These are phyloP conservation scores for Silene coronaria DNA, from an alignment of 179 eudicot genomes.

Conservation along the genomic window DNA sequence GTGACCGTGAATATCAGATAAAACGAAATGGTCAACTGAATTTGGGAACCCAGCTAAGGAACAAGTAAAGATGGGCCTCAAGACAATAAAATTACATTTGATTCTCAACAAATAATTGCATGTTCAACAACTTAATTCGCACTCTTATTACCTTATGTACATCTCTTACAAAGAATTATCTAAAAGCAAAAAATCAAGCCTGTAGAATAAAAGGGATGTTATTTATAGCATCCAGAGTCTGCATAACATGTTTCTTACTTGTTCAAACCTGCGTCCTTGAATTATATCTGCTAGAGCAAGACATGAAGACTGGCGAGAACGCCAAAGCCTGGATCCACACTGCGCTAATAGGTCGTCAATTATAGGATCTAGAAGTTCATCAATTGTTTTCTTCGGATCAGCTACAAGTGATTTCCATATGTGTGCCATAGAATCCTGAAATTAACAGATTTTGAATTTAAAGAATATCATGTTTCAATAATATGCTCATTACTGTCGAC, in stretches of 20 bases:
- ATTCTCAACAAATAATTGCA: not conserved
- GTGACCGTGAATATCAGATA: slow-evolving; percentile 2
- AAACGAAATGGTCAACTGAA: slow-evolving; percentile 2
- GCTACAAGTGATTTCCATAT: slow-evolving; percentile 93
- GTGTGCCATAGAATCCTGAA: slow-evolving; percentile 94
- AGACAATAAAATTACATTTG: not conserved
- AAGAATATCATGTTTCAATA: not conserved
- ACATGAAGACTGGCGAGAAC: slow-evolving; percentile 94
- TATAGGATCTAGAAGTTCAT: slow-evolving; percentile 67
- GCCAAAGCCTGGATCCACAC: slow-evolving; percentile 97
- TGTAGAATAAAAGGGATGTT: not conserved
- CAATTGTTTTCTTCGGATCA: slow-evolving; percentile 76
- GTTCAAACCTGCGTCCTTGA: slow-evolving; percentile 90
- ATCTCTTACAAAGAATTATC: not conserved
- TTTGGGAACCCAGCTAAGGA: not conserved
- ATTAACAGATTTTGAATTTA: slow-evolving; percentile 9
- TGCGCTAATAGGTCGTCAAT: slow-evolving; percentile 72
- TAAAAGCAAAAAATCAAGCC: not conserved
- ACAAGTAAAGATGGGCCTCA: not conserved
- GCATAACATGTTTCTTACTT: slow-evolving; percentile 37
- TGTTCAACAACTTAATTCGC: not conserved
- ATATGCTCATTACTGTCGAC: slow-evolving; percentile 1
- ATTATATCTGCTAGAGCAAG: slow-evolving; percentile 89
- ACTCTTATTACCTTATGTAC: not conserved
- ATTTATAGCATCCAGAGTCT: not conserved